phyloP scores from a whole-genome alignment of 345 rosid genomes.

The Limnanthes douglasii region DNA sequence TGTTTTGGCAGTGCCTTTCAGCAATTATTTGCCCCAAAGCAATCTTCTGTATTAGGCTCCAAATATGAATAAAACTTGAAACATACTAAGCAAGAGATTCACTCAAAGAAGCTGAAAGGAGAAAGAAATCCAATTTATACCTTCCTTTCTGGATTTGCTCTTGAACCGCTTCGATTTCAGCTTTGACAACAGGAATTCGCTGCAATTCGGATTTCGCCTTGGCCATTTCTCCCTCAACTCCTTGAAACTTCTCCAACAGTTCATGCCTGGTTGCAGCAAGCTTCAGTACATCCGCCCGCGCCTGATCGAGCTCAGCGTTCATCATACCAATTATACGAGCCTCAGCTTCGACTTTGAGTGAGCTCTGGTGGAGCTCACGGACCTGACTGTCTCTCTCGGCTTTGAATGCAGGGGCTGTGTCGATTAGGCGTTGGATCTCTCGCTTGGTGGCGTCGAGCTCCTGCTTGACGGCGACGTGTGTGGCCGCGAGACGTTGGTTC shows the following conservation, averaged over 20 bases:
- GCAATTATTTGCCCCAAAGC: not conserved
- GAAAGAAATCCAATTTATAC: slow-evolving; percentile 13
- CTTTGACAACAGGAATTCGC: slow-evolving; percentile 19
- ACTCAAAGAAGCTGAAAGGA: slow-evolving; percentile 1
- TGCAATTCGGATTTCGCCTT: slow-evolving; percentile 34
- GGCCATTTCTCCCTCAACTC: slow-evolving; percentile 23
- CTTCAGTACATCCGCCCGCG: slow-evolving; percentile 30
- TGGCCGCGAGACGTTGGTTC: slow-evolving; percentile 46
- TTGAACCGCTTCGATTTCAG: slow-evolving; percentile 35
- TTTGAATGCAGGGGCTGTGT: slow-evolving; percentile 31
- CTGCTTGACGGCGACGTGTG: slow-evolving; percentile 56
- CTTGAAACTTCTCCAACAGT: slow-evolving; percentile 23
- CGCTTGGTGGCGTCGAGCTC: slow-evolving; percentile 44
- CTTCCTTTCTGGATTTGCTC: slow-evolving; percentile 62
- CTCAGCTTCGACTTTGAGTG: slow-evolving; percentile 55
- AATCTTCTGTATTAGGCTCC: not conserved
- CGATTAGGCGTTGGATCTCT: slow-evolving; percentile 29
- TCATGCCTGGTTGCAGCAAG: slow-evolving; percentile 25
- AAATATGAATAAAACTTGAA: not conserved
- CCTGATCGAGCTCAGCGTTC: slow-evolving; percentile 40
- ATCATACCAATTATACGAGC: slow-evolving; percentile 34
- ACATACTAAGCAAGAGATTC: not conserved
- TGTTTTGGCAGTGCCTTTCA: not conserved
- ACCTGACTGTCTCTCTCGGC: slow-evolving; percentile 52
- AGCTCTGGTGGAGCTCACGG: slow-evolving; percentile 48